phyloP scores from a whole-genome alignment of 164 flowering plant species.

The Magnolia officinalis region DNA sequence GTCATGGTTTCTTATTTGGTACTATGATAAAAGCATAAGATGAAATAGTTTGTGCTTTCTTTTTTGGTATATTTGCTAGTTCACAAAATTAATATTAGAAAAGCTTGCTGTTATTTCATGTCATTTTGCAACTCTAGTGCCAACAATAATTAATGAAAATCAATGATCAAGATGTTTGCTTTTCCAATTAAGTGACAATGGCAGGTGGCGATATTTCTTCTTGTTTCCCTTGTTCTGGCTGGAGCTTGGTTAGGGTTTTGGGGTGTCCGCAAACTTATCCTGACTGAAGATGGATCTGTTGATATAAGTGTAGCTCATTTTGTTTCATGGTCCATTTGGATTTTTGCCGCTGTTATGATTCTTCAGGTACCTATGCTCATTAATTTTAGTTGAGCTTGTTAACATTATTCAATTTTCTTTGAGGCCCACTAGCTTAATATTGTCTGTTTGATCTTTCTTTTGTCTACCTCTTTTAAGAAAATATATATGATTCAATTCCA shows the following conservation, averaged over 20 bases:
- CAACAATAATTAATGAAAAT: neutral
- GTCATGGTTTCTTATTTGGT: neutral
- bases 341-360: constrained; percentile 60
- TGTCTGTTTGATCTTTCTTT: neutral
- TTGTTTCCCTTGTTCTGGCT: constrained; percentile 49
- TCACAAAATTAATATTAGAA: too few species aligned
- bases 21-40: too few species aligned
- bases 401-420: neutral
- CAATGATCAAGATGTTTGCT: constrained; percentile 2
- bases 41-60: too few species aligned
- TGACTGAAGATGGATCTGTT: constrained; percentile 77
- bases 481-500: neutral
- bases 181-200: constrained; percentile 15
- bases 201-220: constrained; percentile 66
- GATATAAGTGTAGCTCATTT: constrained; percentile 57
- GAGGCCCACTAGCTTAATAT: neutral
- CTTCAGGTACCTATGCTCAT: constrained; percentile 50
- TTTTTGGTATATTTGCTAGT: too few species aligned
- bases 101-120: neutral
- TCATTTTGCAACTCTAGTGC: neutral
- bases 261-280: constrained; percentile 72
- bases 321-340: constrained; percentile 70
- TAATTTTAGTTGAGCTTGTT: too few species aligned
- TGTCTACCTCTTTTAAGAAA: neutral
- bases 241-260: constrained; percentile 99